Evolutionary conservation across 768 basidiomycete species (phyloP).

Genomic region (Amanita subjunquillea): DNA sequence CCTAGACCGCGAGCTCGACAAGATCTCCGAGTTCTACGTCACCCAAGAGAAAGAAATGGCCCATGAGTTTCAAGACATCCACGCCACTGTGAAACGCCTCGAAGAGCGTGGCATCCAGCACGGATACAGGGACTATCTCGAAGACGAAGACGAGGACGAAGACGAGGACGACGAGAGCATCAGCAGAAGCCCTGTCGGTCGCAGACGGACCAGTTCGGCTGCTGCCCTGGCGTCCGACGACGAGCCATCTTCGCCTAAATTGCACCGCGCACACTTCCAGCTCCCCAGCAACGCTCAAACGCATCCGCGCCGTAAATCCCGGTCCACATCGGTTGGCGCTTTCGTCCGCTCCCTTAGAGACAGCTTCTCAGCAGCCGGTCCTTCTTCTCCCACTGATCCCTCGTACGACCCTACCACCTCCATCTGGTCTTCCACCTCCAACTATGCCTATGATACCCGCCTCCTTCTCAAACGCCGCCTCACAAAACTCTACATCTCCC

Average conservation of each 20-base stretch:
- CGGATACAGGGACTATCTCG: conserved; percentile 43
- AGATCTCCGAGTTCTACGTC: conserved; percentile 74
- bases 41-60: conserved; percentile 64
- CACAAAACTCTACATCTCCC: conserved; percentile 68
- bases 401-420: conserved; percentile 18
- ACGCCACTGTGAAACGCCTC: conserved; percentile 44
- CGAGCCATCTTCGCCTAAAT: conserved; percentile 13
- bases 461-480: conserved; percentile 86
- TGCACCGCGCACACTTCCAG: conserved; percentile 1
- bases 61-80: conserved; percentile 47
- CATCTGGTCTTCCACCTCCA: conserved; percentile 73
- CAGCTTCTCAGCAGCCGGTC: conserved; percentile 32
- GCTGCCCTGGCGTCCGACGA: conserved; percentile 14
- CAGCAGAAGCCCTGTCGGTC: conserved; percentile 23
- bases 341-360: conserved; percentile 28
- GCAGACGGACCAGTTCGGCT: conserved; percentile 10
- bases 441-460: conserved; percentile 76
- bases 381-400: not conserved
- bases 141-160: conserved; percentile 51
- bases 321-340: not conserved
- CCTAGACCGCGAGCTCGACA: conserved; percentile 74
- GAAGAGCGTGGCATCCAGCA: conserved; percentile 46
- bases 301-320: not conserved
- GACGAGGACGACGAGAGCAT: conserved; percentile 39
- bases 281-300: conserved; percentile 3